Evolutionary conservation across 2,329 filamentous ascomycete genomes (phyloP).

Genomic region (Ophiocordyceps camponoti-rufipedis): DNA sequence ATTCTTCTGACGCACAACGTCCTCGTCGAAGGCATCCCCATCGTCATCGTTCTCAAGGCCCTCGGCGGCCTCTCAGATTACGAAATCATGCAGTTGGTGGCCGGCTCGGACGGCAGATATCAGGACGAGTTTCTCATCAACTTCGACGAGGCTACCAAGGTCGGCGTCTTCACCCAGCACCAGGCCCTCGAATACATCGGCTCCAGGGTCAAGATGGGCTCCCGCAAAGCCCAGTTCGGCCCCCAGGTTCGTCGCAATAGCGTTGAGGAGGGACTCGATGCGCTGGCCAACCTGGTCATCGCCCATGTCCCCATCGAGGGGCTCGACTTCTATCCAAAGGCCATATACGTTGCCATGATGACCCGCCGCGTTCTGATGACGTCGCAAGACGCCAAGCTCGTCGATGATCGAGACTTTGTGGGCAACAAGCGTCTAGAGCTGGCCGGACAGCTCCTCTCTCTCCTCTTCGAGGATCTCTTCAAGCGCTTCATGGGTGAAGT

Average conservation of each 20-base stretch:
- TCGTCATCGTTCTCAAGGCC: constrained; percentile 83
- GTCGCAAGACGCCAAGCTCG: constrained; percentile 69
- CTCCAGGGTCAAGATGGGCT: constrained; percentile 70
- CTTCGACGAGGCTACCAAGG: constrained; percentile 77
- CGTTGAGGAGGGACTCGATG: constrained; percentile 82
- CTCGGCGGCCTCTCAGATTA: constrained; percentile 88
- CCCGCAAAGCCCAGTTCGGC: constrained; percentile 37
- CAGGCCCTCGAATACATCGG: constrained; percentile 92
- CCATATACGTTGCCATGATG: constrained; percentile 94
- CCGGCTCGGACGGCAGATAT: constrained; percentile 71
- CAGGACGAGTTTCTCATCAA: constrained; percentile 93
- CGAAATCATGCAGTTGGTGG: constrained; percentile 82
- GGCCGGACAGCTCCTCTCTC: constrained; percentile 80
- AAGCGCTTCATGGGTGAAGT: constrained; percentile 84
- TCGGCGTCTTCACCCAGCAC: constrained; percentile 78
- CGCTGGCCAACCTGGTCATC: constrained; percentile 79
- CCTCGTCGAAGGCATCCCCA: constrained; percentile 80
- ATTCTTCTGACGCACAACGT: constrained; percentile 88
- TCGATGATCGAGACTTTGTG: constrained; percentile 94
- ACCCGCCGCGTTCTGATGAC: constrained; percentile 91
- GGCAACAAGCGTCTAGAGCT: constrained; percentile 93
- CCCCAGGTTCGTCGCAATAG: constrained; percentile 53
- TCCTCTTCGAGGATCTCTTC: constrained; percentile 95
- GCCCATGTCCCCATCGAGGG: constrained; percentile 85
- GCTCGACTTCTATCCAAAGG: constrained; percentile 92